These are phyloP conservation scores for Trypethelium eluteriae DNA, from an alignment of 495 filamentous ascomycete species.

Conservation along the genomic window DNA sequence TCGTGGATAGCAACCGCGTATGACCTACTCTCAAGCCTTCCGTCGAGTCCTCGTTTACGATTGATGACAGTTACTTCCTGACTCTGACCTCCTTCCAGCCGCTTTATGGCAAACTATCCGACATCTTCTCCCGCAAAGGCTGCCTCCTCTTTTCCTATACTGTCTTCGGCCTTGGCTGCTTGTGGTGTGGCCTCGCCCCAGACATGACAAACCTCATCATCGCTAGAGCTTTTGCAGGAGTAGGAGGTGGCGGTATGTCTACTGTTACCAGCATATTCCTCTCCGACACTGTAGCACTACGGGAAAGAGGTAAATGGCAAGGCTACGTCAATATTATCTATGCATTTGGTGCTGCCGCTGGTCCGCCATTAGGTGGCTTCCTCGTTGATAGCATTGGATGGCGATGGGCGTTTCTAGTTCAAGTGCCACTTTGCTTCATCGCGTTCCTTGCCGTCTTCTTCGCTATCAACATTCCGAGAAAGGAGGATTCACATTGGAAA, in stretches of 20 bases:
- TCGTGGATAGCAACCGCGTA: slow-evolving; percentile 78
- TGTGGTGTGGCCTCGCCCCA: slow-evolving; percentile 63
- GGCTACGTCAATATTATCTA: slow-evolving; percentile 77
- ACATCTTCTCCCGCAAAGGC: slow-evolving; percentile 77
- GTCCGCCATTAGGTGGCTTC: slow-evolving; percentile 69
- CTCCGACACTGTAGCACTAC: slow-evolving; percentile 66
- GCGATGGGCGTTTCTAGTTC: slow-evolving; percentile 71
- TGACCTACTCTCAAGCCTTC: slow-evolving; percentile 11
- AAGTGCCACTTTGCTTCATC: slow-evolving; percentile 60
- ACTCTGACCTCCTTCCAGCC: slow-evolving; percentile 75
- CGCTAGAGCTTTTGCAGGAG: slow-evolving; percentile 61
- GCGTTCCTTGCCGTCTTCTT: slow-evolving; percentile 59
- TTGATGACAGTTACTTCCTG: slow-evolving; percentile 50
- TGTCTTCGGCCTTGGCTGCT: slow-evolving; percentile 65
- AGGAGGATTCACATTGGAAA: slow-evolving; percentile 51
- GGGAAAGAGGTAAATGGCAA: slow-evolving; percentile 74
- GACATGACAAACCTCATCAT: slow-evolving; percentile 64
- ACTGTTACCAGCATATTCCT: slow-evolving; percentile 71
- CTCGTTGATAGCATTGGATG: slow-evolving; percentile 71
- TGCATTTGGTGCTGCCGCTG: slow-evolving; percentile 59
- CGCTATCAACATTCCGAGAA: slow-evolving; percentile 53
- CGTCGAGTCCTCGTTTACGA: neutral
- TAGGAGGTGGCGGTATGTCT: slow-evolving; percentile 82
- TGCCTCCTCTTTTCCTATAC: slow-evolving; percentile 65
- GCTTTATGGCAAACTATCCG: slow-evolving; percentile 68